phyloP scores from a whole-genome alignment of 768 basidiomycete genomes.

The Leccinellum albellum region DNA sequence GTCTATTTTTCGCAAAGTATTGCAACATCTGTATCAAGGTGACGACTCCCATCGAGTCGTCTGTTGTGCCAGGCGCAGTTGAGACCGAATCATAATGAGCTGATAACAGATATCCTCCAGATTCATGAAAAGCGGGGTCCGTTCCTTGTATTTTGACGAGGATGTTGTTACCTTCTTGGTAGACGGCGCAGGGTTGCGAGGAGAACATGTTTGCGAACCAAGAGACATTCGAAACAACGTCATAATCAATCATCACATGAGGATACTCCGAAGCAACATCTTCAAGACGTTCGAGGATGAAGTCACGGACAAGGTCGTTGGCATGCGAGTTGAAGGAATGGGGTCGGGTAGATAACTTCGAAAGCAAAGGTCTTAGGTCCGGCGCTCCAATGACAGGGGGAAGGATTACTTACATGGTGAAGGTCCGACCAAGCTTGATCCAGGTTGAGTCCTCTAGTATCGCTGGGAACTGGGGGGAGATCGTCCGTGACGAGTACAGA shows the following conservation, averaged over 20 bases:
- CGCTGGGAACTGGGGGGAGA: constrained; percentile 41
- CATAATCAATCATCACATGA: constrained; percentile 51
- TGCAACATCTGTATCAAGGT: constrained; percentile 64
- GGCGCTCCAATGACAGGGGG: no score
- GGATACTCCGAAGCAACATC: constrained; percentile 41
- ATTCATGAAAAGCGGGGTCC: constrained; percentile 30
- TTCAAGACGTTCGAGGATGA: constrained; percentile 53
- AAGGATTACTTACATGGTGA: constrained; percentile 38
- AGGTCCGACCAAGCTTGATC: constrained; percentile 57
- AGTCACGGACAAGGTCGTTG: constrained; percentile 63
- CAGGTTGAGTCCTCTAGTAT: constrained; percentile 45
- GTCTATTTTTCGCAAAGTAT: constrained; percentile 47
- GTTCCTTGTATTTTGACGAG: constrained; percentile 61
- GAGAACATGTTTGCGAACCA: constrained; percentile 33
- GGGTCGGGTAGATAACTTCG: constrained; percentile 61
- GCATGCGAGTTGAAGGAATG: constrained; percentile 78
- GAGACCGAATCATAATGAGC: constrained; percentile 84
- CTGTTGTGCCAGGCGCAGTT: constrained; percentile 69
- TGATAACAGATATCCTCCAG: constrained; percentile 62
- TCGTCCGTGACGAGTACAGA: constrained; percentile 48
- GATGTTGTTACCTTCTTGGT: constrained; percentile 68
- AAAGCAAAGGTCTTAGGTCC: background rate
- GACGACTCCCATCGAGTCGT: constrained; percentile 71
- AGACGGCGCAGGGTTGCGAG: constrained; percentile 30
- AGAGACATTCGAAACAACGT: constrained; percentile 47